Evolutionary conservation across 352 stramenopile species (phyloP).

Genomic region (Phytophthora aleatoria): DNA sequence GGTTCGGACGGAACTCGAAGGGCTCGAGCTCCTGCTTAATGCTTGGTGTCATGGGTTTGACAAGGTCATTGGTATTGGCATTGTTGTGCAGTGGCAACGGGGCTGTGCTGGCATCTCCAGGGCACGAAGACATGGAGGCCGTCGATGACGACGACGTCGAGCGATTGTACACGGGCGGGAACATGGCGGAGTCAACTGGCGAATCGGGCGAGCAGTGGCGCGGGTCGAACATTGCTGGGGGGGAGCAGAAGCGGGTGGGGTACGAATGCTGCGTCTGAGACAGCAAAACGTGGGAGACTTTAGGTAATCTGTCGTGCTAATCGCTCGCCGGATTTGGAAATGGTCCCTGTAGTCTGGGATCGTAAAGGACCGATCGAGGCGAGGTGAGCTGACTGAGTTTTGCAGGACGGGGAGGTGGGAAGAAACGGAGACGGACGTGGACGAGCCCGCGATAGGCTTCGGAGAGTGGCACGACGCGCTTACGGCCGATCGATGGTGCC

Average conservation of each 20-base stretch:
- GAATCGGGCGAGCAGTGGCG: constrained; percentile 49
- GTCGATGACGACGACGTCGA: constrained; percentile 39
- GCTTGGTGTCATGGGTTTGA: constrained; percentile 26
- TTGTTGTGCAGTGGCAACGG: constrained; percentile 3
- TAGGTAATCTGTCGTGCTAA: constrained; percentile 46
- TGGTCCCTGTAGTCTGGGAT: constrained; percentile 16
- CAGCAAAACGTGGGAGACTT: constrained; percentile 38
- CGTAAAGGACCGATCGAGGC: constrained; percentile 5
- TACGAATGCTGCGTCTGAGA: constrained; percentile 40
- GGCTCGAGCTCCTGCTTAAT: constrained; percentile 62
- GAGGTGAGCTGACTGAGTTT: constrained; percentile 25
- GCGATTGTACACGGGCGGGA: constrained; percentile 62
- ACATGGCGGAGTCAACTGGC: constrained; percentile 78
- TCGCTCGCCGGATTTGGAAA: constrained; percentile 51
- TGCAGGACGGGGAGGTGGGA: constrained; percentile 20
- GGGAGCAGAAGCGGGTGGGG: not conserved
- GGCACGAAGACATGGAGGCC: constrained; percentile 25
- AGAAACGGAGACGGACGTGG: constrained; percentile 28
- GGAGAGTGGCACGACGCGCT: constrained; percentile 25
- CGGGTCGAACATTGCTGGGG: constrained; percentile 38
- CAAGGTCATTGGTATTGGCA: constrained; percentile 8
- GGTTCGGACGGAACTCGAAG: constrained; percentile 58
- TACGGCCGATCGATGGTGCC: constrained; percentile 13
- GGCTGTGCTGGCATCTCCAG: constrained; percentile 13
- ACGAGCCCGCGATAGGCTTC: constrained; percentile 22